Conservation (phyloP, 202 grass and related monocot genomes). For the Schoenoplectus tabernaemontani region DNA sequence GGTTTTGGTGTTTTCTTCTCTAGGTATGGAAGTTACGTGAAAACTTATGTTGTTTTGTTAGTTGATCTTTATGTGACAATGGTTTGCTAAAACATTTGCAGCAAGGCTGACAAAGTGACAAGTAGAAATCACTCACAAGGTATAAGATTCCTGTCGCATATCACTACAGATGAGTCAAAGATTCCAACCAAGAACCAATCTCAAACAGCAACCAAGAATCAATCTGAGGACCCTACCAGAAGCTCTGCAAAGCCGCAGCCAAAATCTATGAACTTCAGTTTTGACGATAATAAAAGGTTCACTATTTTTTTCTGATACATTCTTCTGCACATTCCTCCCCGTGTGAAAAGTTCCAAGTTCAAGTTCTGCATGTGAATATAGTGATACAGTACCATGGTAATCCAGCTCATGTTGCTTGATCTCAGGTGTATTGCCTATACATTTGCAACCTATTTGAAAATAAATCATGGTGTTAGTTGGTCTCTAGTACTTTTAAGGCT, state of each 20-base stretch:
- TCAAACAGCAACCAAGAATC: no score
- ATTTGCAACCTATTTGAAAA: not conserved
- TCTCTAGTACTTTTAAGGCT: not conserved
- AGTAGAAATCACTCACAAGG: constrained; percentile 75
- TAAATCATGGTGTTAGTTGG: not conserved
- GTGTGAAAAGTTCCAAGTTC: not conserved
- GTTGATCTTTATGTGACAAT: constrained; percentile 9
- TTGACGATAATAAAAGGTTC: constrained; percentile 33
- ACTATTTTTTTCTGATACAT: not conserved
- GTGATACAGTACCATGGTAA: not conserved
- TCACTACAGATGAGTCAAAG: constrained; percentile 23
- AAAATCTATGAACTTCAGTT: constrained; percentile 29
- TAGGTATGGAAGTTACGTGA: not conserved
- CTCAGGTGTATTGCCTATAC: not conserved
- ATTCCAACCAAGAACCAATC: no score
- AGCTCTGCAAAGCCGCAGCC: not conserved
- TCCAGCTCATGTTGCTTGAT: not conserved
- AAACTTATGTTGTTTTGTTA: not conserved
- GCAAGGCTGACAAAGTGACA: constrained; percentile 78
- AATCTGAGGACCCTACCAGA: constrained; percentile 17
- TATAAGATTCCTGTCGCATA: constrained; percentile 88
- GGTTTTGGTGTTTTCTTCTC: not conserved
- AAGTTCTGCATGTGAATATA: not conserved
- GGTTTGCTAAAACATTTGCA: constrained; percentile 29
- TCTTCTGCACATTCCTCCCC: not conserved